Evolutionary conservation across 768 basidiomycete genomes (phyloP).

Genomic region (Calocera cornea): DNA sequence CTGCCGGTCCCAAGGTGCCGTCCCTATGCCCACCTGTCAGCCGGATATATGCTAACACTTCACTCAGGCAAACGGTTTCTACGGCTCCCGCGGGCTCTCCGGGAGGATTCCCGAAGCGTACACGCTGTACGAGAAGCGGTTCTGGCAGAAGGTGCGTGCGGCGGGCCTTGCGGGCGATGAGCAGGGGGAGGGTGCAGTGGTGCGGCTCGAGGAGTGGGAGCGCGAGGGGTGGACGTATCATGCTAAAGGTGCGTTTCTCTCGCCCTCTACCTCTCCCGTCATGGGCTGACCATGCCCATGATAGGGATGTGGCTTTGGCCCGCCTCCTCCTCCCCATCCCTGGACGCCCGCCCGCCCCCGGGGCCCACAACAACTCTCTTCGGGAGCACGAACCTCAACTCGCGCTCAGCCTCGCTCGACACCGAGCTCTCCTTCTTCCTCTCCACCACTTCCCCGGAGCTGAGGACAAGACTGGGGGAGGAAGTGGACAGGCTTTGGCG

Average conservation of each 20-base stretch:
- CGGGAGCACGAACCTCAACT: constrained; percentile 89
- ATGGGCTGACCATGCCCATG: no score
- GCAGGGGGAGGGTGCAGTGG: constrained; percentile 27
- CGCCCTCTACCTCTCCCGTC: not conserved
- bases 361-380: constrained; percentile 65
- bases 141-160: constrained; percentile 30
- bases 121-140: constrained; percentile 71
- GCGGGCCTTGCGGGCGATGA: constrained; percentile 16
- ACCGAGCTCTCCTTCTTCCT: constrained; percentile 84
- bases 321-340: not conserved
- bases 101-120: constrained; percentile 93
- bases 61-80: constrained; percentile 86
- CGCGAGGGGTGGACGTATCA: constrained; percentile 92
- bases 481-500: constrained; percentile 24
- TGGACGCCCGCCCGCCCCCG: constrained; percentile 22
- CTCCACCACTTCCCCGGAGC: constrained; percentile 43
- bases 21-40: not conserved
- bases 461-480: constrained; percentile 21
- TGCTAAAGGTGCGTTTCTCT: constrained; percentile 64
- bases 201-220: constrained; percentile 79
- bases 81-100: constrained; percentile 75
- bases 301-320: not conserved
- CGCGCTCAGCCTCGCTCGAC: constrained; percentile 79
- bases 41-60: no score
- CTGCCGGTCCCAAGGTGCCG: constrained; percentile 71